A percentile compares a stretch with the other conserved stretches of the same genome.
These are phyloP conservation scores for Kwoniella sp. DNA, from an alignment of 768 basidiomycete genomes.

Conservation along the genomic window DNA sequence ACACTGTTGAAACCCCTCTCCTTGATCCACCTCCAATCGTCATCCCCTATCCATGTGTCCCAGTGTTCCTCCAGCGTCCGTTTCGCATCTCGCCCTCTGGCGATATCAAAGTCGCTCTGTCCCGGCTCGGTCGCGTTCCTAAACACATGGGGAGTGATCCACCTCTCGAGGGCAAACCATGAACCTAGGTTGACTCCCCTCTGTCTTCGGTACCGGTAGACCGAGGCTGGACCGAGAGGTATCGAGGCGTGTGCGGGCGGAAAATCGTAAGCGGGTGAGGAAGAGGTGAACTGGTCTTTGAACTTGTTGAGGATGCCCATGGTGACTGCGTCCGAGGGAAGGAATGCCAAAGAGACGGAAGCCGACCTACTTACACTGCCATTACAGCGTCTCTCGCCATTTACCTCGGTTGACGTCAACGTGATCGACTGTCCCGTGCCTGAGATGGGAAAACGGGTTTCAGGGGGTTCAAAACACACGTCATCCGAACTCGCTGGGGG, in stretches of 20 bases:
- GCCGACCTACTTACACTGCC: too few species aligned
- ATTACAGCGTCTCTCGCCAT: too few species aligned
- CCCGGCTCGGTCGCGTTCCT: conserved; percentile 54
- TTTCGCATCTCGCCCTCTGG: conserved; percentile 56
- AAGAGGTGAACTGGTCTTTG: conserved; percentile 31
- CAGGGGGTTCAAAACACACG: too few species aligned
- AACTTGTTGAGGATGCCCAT: conserved; percentile 48
- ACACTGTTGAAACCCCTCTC: conserved; percentile 60
- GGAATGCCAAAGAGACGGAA: too few species aligned
- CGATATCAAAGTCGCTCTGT: conserved; percentile 62
- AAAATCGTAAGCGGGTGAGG: conserved; percentile 8
- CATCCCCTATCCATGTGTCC: conserved; percentile 76
- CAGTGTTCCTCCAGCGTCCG: conserved; percentile 64
- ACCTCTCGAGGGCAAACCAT: conserved; percentile 68
- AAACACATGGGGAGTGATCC: conserved; percentile 62
- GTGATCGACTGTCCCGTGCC: too few species aligned
- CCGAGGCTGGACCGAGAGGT: conserved; percentile 48
- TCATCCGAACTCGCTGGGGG: too few species aligned
- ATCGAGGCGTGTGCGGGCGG: conserved; percentile 1
- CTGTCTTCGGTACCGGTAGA: conserved; percentile 66
- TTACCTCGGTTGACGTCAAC: too few species aligned
- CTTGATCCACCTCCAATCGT: conserved; percentile 67
- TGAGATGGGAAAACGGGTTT: too few species aligned
- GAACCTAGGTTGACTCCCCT: conserved; percentile 77
- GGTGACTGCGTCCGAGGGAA: conserved; percentile 26